These are phyloP conservation scores for Termitomyces sp. DNA, from an alignment of 768 basidiomycete species.

Conservation along the genomic window DNA sequence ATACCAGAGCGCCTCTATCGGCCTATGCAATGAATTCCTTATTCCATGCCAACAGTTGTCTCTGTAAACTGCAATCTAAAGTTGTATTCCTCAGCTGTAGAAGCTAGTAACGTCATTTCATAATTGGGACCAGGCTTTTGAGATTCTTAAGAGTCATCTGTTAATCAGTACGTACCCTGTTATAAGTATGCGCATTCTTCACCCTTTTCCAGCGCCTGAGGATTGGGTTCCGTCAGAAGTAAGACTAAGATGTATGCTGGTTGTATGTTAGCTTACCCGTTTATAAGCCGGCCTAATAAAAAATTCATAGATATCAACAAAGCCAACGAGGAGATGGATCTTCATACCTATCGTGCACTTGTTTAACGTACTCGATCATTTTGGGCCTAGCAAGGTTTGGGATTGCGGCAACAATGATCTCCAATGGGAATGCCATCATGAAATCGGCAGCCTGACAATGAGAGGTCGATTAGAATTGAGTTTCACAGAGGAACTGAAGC, in stretches of 20 bases:
- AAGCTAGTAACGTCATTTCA: neutral
- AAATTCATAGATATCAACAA: neutral
- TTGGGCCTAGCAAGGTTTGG: conserved; percentile 16
- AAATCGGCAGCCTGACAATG: conserved; percentile 21
- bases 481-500: neutral
- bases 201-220: conserved; percentile 26
- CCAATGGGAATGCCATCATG: conserved; percentile 25
- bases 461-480: neutral
- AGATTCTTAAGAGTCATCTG: neutral
- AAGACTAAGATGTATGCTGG: too few species aligned
- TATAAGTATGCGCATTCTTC: conserved; percentile 25
- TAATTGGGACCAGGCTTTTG: neutral
- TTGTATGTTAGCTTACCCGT: conserved; percentile 4
- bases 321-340: neutral
- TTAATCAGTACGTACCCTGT: neutral
- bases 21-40: conserved; percentile 2
- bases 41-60: neutral
- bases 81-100: neutral
- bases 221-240: conserved; percentile 2
- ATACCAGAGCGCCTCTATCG: conserved; percentile 46
- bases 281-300: conserved; percentile 14
- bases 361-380: conserved; percentile 21
- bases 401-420: conserved; percentile 14
- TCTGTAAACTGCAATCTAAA: neutral
- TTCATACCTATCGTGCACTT: conserved; percentile 19